These are phyloP conservation scores for Auricularia heimuer DNA, from an alignment of 768 basidiomycete species.

Conservation along the genomic window DNA sequence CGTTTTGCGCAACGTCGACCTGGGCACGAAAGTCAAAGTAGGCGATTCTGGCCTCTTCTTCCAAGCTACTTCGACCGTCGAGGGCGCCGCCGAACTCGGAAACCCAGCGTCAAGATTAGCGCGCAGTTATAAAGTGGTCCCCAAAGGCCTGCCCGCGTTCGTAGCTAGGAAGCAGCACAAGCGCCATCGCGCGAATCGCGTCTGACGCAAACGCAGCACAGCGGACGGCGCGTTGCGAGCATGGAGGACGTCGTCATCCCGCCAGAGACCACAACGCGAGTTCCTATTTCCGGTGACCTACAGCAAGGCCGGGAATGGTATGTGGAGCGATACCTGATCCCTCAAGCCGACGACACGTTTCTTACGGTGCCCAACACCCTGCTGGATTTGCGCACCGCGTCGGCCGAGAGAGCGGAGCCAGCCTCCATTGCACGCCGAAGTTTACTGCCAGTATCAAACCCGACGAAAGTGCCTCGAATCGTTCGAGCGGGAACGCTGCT, in stretches of 20 bases:
- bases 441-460: slow-evolving; percentile 8
- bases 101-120: background rate
- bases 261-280: background rate
- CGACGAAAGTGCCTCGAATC: slow-evolving; percentile 2
- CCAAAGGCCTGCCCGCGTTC: background rate
- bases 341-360: background rate
- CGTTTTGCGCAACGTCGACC: slow-evolving; percentile 8
- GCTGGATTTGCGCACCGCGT: slow-evolving; percentile 1
- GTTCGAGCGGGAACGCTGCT: slow-evolving; percentile 6
- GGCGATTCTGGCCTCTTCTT: slow-evolving; percentile 10
- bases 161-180: background rate
- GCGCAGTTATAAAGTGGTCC: background rate
- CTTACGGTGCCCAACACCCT: background rate
- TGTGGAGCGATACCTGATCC: background rate
- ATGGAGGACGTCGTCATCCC: background rate
- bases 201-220: background rate
- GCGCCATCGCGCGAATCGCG: background rate
- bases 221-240: slow-evolving; percentile 3
- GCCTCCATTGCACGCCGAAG: slow-evolving; percentile 1
- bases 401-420: slow-evolving; percentile 4
- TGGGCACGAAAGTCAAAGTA: slow-evolving; percentile 10
- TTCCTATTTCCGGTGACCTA: background rate
- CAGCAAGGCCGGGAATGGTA: background rate
- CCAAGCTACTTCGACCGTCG: slow-evolving; percentile 7
- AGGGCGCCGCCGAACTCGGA: background rate